Conservation (phyloP, 78 protist species). For the Dictyostelium brefeldianum region DNA sequence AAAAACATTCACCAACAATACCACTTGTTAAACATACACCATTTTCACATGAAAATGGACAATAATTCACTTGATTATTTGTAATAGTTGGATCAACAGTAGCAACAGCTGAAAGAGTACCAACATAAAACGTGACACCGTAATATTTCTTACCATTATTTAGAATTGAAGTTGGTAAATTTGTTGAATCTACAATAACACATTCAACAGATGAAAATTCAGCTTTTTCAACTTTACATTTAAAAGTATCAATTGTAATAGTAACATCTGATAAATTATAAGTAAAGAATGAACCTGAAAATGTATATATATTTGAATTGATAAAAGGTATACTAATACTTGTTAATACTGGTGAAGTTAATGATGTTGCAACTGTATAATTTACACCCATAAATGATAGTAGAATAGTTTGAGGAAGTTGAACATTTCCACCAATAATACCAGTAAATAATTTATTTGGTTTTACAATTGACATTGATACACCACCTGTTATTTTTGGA, state of each 20-base stretch:
- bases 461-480: background rate
- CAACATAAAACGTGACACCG: too few relatives aligned
- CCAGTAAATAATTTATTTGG: conserved; percentile 7
- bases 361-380: background rate
- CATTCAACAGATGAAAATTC: background rate
- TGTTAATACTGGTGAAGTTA: background rate
- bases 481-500: too few relatives aligned
- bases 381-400: background rate
- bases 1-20: background rate
- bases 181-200: background rate
- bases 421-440: background rate
- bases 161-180: background rate
- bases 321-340: too few relatives aligned
- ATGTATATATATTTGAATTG: background rate
- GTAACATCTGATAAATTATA: background rate
- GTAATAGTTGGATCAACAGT: background rate
- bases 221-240: background rate
- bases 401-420: too few relatives aligned
- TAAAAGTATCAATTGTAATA: background rate
- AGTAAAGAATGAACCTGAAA: background rate
- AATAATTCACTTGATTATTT: background rate
- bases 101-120: too few relatives aligned
- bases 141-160: too few relatives aligned
- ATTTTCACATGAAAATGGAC: background rate
- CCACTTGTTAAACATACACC: background rate